Evolutionary conservation across 768 basidiomycete genomes (phyloP), one percentile per base, ranked within the genome.

Genomic region (Leucocoprinus birnbaumii): DNA sequence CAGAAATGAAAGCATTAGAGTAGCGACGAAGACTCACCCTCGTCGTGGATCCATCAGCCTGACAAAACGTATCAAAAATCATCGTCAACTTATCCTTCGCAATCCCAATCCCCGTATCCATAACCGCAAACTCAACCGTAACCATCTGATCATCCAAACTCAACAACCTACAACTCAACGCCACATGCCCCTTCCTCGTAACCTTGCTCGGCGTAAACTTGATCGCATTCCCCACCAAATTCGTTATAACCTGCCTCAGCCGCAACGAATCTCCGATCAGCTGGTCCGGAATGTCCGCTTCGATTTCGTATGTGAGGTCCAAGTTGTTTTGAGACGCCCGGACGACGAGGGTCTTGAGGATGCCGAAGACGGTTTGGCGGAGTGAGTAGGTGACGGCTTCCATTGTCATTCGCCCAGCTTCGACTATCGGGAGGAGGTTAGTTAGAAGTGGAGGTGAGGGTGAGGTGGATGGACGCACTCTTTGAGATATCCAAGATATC

Each of bases 401-500:
- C 90, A 99, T 97, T 2, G 94, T 98, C 97, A 99, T 99, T 11
- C 96, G 89, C 43, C 97, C 97, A 38, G 96, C 97, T 72, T 99
- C 97, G 65, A 98, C 95, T 97, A 62, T 7, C 61, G 43, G 24
- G 38, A 34, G 35, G 7, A 48, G 47, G 62, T 59, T 56, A 63
- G 53, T 46, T 48, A 40, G 26, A 19, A 25, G 16, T 3, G 42
- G n/a, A 27, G 48, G 37, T 31, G 26, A 42, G 38, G 3, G 16
- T 4, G 38, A 38, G 26, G n/a, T n/a, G n/a, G n/a, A n/a, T n/a
- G n/a, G n/a, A 81, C 92, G 53, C 62, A 97, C 95, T 98, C 83
- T 99, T 99, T 16, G 95, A 98, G 59, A 98, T 98, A 79, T 99
- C 97, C 77, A 98, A 81, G 62, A 99, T 98, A 69, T 98, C 97